Evolutionary conservation across 352 stramenopile species (phyloP).

Genomic region (Globisporangium spinosum): DNA sequence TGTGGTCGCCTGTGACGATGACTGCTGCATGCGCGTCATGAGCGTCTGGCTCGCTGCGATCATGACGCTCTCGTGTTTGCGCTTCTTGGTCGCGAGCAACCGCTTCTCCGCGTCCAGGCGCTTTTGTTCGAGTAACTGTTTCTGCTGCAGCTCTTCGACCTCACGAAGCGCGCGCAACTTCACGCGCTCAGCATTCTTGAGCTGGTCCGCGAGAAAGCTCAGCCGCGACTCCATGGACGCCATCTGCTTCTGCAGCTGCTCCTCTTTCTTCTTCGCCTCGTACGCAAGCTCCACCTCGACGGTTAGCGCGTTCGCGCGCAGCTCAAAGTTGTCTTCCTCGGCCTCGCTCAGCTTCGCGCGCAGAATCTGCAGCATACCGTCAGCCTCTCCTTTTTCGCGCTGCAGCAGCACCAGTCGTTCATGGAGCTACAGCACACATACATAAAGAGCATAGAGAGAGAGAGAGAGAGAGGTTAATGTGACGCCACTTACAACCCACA

Average conservation of each 20-base stretch:
- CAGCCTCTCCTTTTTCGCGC: slow-evolving; percentile 45
- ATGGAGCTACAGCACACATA: slow-evolving; percentile 20
- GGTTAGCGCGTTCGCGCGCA: slow-evolving; percentile 45
- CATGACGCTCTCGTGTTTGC: slow-evolving; percentile 50
- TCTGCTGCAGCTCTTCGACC: slow-evolving; percentile 57
- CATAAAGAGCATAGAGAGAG: background rate
- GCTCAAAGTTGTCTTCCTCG: slow-evolving; percentile 65
- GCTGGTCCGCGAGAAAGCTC: slow-evolving; percentile 43
- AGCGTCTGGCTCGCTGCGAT: slow-evolving; percentile 50
- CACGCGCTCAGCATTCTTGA: slow-evolving; percentile 56
- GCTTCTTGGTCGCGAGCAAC: slow-evolving; percentile 59
- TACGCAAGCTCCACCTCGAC: slow-evolving; percentile 48
- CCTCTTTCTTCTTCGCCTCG: slow-evolving; percentile 37
- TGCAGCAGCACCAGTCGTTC: slow-evolving; percentile 37
- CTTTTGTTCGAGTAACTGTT: slow-evolving; percentile 55
- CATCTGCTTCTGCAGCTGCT: slow-evolving; percentile 40
- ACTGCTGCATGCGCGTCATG: slow-evolving; percentile 20
- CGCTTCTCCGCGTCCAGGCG: slow-evolving; percentile 60
- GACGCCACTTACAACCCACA: background rate
- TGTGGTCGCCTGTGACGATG: slow-evolving; percentile 20
- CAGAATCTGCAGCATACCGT: slow-evolving; percentile 56
- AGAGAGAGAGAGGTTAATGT: background rate
- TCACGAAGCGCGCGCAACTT: slow-evolving; percentile 48
- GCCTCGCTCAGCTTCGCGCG: slow-evolving; percentile 37
- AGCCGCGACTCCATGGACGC: slow-evolving; percentile 54